Conservation (phyloP, 2,329 filamentous ascomycete genomes). For the Eutypa lata region DNA sequence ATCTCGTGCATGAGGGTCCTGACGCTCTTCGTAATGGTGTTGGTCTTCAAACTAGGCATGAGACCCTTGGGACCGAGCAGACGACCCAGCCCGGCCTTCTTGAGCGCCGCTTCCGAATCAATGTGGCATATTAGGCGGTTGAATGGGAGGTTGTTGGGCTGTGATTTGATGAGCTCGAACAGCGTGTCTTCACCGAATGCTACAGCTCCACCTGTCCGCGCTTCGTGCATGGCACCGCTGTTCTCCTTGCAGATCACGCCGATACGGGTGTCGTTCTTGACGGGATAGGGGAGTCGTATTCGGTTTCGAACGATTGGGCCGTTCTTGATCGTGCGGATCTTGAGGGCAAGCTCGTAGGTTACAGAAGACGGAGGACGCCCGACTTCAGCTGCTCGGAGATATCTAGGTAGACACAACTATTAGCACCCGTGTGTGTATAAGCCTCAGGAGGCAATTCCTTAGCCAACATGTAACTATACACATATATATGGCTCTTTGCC, state of each 20-base stretch:
- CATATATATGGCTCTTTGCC: too few species aligned
- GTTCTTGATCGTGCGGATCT: slow-evolving; percentile 78
- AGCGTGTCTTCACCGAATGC: slow-evolving; percentile 83
- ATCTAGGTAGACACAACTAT: slow-evolving; percentile 49
- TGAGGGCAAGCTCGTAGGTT: slow-evolving; percentile 89
- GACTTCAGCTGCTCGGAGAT: slow-evolving; percentile 89
- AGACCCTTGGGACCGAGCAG: slow-evolving; percentile 84
- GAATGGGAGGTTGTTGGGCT: slow-evolving; percentile 74
- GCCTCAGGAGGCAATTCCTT: slow-evolving; percentile 1
- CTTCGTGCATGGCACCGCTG: slow-evolving; percentile 70
- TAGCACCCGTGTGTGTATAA: slow-evolving; percentile 9
- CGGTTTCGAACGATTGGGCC: slow-evolving; percentile 85
- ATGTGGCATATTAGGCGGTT: slow-evolving; percentile 85
- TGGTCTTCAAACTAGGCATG: slow-evolving; percentile 87
- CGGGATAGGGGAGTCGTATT: slow-evolving; percentile 82
- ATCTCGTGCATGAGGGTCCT: slow-evolving; percentile 73
- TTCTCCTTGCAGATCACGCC: slow-evolving; percentile 88
- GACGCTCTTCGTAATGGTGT: slow-evolving; percentile 84
- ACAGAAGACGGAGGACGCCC: slow-evolving; percentile 67
- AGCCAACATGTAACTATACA: slow-evolving; percentile 15
- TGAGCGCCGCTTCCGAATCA: slow-evolving; percentile 72
- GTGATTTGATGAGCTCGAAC: slow-evolving; percentile 70
- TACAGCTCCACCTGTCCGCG: slow-evolving; percentile 73
- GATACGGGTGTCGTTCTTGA: slow-evolving; percentile 84
- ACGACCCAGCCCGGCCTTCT: slow-evolving; percentile 75